Conservation (phyloP, 192 early-diverging fungal genomes). For the Linderina pennispora region DNA sequence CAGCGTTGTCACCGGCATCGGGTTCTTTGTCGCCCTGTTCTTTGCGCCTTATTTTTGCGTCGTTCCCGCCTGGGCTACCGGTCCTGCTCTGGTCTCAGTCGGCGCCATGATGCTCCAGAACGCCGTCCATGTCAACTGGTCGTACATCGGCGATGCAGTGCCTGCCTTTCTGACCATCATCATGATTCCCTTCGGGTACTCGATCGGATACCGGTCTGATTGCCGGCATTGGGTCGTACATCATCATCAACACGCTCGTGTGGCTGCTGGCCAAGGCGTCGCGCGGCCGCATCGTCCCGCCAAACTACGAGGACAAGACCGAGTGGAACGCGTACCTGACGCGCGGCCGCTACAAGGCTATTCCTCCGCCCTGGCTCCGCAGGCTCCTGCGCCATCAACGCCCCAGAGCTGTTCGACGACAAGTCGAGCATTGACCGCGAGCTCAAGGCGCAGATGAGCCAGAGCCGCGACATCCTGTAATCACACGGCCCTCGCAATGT, state of each 20-base stretch:
- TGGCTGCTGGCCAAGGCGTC: constrained; percentile 52
- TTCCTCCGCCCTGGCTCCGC: constrained; percentile 18
- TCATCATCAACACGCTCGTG: constrained; percentile 61
- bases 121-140: constrained; percentile 69
- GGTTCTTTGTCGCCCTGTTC: constrained; percentile 76
- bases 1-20: constrained; percentile 57
- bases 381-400: neutral
- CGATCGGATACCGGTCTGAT: constrained; percentile 77
- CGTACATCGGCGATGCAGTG: constrained; percentile 68
- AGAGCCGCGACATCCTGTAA: neutral
- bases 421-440: neutral
- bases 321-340: constrained; percentile 34
- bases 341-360: constrained; percentile 19
- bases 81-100: constrained; percentile 72
- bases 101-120: constrained; percentile 74
- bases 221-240: constrained; percentile 61
- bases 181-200: constrained; percentile 76
- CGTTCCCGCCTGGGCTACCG: constrained; percentile 81
- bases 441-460: neutral
- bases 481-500: no score
- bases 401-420: neutral
- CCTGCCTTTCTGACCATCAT: constrained; percentile 74
- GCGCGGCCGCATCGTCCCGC: constrained; percentile 48
- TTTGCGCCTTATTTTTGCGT: constrained; percentile 78
- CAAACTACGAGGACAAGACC: constrained; percentile 28